Conservation (phyloP, 148 eudicot genomes). For the Dianthus caryophyllus region DNA sequence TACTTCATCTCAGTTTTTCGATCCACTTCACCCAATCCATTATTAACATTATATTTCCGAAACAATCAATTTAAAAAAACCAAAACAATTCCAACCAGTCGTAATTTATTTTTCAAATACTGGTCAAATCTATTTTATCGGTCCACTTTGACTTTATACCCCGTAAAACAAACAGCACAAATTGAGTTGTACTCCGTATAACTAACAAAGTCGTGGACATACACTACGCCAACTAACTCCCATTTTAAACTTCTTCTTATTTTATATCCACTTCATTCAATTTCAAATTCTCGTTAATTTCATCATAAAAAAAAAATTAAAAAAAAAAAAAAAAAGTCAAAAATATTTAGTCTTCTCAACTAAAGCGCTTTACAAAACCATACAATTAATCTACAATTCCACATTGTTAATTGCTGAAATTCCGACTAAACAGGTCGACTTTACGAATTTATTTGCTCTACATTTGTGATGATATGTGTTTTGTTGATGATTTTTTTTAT, state of each 20-base stretch:
- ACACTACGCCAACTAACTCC: not conserved
- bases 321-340: not conserved
- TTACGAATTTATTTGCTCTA: not conserved
- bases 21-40: too few species aligned
- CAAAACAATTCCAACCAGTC: too few species aligned
- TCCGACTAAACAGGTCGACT: not conserved
- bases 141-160: too few species aligned
- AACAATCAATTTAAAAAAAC: too few species aligned
- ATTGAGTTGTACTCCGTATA: slow-evolving; percentile 1
- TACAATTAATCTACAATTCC: not conserved
- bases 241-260: not conserved
- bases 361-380: not conserved
- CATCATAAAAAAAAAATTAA: too few species aligned
- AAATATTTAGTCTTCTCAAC: not conserved
- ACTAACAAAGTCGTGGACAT: not conserved
- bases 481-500: not conserved
- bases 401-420: not conserved
- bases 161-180: not conserved
- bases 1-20: too few species aligned
- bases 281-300: not conserved
- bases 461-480: not conserved
- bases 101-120: too few species aligned
- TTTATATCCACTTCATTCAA: not conserved
- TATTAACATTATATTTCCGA: too few species aligned
- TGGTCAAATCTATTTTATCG: too few species aligned